Evolutionary conservation across 495 filamentous ascomycete genomes (phyloP).

Genomic region (Penicillium canariense): DNA sequence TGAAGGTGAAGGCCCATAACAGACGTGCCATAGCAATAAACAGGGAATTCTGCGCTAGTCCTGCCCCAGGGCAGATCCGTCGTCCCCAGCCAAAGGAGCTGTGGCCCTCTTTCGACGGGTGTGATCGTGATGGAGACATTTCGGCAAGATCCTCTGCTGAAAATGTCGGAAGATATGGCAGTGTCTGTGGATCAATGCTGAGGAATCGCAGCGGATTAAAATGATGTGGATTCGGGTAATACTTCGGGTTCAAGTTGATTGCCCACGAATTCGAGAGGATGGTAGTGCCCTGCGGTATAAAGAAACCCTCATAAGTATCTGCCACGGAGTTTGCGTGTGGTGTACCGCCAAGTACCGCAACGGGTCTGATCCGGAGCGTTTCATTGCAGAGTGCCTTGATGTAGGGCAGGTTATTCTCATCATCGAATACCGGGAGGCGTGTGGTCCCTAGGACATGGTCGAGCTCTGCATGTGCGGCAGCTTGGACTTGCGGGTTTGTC

Average conservation of each 20-base stretch:
- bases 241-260: conserved; percentile 41
- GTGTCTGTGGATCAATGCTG: conserved; percentile 7
- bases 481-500: conserved; percentile 40
- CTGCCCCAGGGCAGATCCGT: conserved; percentile 40
- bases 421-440: conserved; percentile 17
- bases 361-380: conserved; percentile 34
- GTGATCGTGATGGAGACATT: conserved; percentile 2
- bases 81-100: conserved; percentile 25
- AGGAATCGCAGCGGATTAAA: conserved; percentile 47
- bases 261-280: conserved; percentile 46
- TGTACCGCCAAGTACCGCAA: conserved; percentile 42
- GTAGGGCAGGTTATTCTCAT: conserved; percentile 29
- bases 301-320: conserved; percentile 49
- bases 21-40: conserved; percentile 49
- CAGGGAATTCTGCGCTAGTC: conserved; percentile 51
- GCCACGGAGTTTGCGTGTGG: conserved; percentile 52
- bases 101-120: conserved; percentile 20
- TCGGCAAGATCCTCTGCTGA: conserved; percentile 6
- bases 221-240: conserved; percentile 38
- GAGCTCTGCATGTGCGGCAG: conserved; percentile 50
- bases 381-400: conserved; percentile 35
- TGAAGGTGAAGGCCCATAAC: conserved; percentile 53
- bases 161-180: conserved; percentile 9
- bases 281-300: conserved; percentile 44
- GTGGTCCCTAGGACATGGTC: conserved; percentile 17